Conservation (phyloP, 148 eudicot genomes). For the Cornus suecica region DNA sequence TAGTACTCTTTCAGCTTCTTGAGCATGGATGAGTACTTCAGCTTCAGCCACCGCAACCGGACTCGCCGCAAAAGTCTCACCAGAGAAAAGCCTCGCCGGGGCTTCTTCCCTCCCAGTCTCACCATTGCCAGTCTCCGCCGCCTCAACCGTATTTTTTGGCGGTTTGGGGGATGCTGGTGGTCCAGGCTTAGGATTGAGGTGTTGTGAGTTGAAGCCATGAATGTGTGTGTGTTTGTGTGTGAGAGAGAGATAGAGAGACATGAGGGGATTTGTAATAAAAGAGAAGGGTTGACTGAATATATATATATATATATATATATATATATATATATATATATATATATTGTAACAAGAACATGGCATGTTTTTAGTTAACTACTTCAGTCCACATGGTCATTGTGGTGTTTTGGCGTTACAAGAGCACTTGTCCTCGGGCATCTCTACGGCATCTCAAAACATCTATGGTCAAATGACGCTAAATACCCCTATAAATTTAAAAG, state of each 20-base stretch:
- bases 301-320: too few species aligned
- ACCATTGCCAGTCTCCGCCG: conserved; percentile 29
- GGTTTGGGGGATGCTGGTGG: conserved; percentile 13
- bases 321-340: too few species aligned
- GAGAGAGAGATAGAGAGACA: background rate
- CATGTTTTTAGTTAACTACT: too few species aligned
- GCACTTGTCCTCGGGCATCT: too few species aligned
- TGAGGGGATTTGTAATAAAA: background rate
- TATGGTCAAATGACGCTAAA: too few species aligned
- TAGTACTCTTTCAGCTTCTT: conserved; percentile 41
- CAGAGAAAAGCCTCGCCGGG: conserved; percentile 22
- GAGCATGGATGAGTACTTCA: conserved; percentile 24
- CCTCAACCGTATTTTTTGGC: conserved; percentile 25
- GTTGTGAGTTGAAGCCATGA: background rate
- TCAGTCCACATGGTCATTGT: too few species aligned
- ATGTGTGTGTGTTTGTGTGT: background rate
- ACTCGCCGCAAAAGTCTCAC: conserved; percentile 30
- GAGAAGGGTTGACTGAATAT: background rate
- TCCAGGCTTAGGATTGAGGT: background rate
- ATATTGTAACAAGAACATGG: background rate
- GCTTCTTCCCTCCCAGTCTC: conserved; percentile 38
- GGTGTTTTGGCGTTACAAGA: too few species aligned
- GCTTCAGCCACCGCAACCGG: conserved; percentile 29
- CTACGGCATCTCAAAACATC: too few species aligned
- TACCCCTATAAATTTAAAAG: too few species aligned